Base-by-base conservation (phyloP, 2,329 filamentous ascomycete genomes). In the Rugonectria rugulosa region DNA sequence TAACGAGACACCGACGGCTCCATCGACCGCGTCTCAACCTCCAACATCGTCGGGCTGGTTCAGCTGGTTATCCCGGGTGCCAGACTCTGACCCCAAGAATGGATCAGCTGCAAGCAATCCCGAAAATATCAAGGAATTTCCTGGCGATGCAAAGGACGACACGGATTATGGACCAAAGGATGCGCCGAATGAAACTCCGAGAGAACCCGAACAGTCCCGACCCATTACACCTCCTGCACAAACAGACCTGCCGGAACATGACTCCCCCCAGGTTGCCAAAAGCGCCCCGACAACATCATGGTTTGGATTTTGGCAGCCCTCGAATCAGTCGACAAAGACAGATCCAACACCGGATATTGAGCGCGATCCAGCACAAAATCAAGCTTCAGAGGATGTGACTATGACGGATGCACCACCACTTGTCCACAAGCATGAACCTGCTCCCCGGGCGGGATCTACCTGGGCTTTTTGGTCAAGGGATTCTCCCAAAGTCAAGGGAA, bases 401-500 rank as follows among this genome's bases (percentile, higher is more conserved):
- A 71, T 79, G 74, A 53, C 77, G 41, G 77, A 83, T 61, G 75
- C 75, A 3, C 68, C 74, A 5, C 58, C 71, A 6, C 52, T 69
- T 8, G 49, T 69, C 12, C 66, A 70, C 51, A 70, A 64, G 26
- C 58, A 73, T 51, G 66, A 68, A 8, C 65, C 74, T 2, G 67
- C 73, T n/a, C 79, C 79, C 5, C 76, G 81, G 14, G 77, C 79
- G 15, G 84, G 83, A 11, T 89, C 89, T 1, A 90, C 88, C 0
- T 94, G 90, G 90, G 90, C 88, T 0, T 93, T 94, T 62, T 94
- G 90, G 90, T 91, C 88, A 12, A 84, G 81, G 40, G 86, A 88
- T 61, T 72, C 78, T 2, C 70, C 75, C 7, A 76, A 73, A 34
- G 62, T 71, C 9, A 65, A 65, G 4, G 69, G 65, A 1, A 75